These are phyloP conservation scores for Coniferiporia weirii DNA, from an alignment of 1,284 basidiomycete genomes.

Conservation along the genomic window DNA sequence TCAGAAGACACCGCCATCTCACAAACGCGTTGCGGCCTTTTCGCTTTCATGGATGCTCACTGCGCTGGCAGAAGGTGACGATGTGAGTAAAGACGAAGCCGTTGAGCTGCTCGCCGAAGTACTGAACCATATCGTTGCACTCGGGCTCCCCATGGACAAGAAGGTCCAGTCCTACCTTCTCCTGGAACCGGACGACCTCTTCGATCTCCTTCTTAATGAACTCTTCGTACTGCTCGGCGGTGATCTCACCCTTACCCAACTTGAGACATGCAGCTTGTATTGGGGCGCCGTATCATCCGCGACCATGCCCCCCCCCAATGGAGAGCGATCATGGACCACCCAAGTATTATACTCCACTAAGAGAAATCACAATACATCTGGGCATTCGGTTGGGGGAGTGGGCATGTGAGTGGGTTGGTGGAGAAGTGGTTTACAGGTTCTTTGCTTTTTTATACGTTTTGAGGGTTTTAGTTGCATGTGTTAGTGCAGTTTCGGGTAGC, in stretches of 20 bases:
- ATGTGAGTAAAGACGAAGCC: conserved; percentile 95
- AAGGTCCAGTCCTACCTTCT: conserved; percentile 93
- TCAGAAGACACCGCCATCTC: conserved; percentile 35
- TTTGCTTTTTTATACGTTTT: too few species aligned
- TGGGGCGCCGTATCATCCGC: too few species aligned
- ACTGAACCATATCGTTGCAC: conserved; percentile 99
- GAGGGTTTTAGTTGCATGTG: too few species aligned
- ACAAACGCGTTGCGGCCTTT: conserved; percentile 63
- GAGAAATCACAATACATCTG: too few species aligned
- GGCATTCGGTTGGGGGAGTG: too few species aligned
- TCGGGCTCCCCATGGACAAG: conserved; percentile 99
- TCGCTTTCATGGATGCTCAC: conserved; percentile 59
- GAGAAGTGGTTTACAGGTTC: too few species aligned
- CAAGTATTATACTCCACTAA: too few species aligned
- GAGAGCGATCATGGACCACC: too few species aligned
- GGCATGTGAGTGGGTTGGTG: too few species aligned
- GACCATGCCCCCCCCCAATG: too few species aligned
- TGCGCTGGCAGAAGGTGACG: conserved; percentile 21
- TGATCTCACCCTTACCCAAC: conserved; percentile 90
- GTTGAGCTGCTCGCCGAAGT: conserved; percentile 96
- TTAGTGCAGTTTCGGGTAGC: too few species aligned
- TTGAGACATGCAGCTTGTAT: conserved; percentile 93
- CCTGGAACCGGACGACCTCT: conserved; percentile 93
- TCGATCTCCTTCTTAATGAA: conserved; percentile 99
- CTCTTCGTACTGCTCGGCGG: conserved; percentile 86